Conservation (phyloP, 768 basidiomycete genomes). For the Mycena amicta region DNA sequence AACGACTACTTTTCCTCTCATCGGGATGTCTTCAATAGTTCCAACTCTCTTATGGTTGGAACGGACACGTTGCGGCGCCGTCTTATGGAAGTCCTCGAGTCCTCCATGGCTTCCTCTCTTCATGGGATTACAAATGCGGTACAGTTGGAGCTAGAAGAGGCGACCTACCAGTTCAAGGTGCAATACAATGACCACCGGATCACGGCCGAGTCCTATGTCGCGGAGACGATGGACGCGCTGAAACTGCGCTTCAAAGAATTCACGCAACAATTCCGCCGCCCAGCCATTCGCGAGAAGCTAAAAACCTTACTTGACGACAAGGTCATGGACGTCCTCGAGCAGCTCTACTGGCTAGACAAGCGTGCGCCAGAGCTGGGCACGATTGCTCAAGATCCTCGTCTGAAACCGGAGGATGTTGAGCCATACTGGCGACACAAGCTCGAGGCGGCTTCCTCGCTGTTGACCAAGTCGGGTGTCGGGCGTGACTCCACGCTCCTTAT, state of each 20-base stretch:
- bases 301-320: slow-evolving; percentile 94
- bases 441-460: slow-evolving; percentile 86
- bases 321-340: slow-evolving; percentile 95
- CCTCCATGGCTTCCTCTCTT: slow-evolving; percentile 94
- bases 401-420: slow-evolving; percentile 78
- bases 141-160: slow-evolving; percentile 94
- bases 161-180: slow-evolving; percentile 98
- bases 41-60: slow-evolving; percentile 81
- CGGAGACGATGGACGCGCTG: slow-evolving; percentile 92
- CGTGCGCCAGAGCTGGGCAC: slow-evolving; percentile 73
- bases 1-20: slow-evolving; percentile 70
- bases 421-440: slow-evolving; percentile 96
- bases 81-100: slow-evolving; percentile 97
- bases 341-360: slow-evolving; percentile 95
- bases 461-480: slow-evolving; percentile 96
- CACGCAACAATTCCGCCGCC: slow-evolving; percentile 84
- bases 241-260: slow-evolving; percentile 89
- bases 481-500: slow-evolving; percentile 93
- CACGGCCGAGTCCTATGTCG: slow-evolving; percentile 94
- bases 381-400: slow-evolving; percentile 68
- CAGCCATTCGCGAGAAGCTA: slow-evolving; percentile 84
- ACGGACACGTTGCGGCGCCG: slow-evolving; percentile 87
- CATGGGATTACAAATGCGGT: slow-evolving; percentile 97
- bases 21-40: slow-evolving; percentile 59
- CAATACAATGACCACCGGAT: slow-evolving; percentile 96